These are phyloP conservation scores for Cystobasidiopsis lactophilus DNA, from an alignment of 768 basidiomycete species.

Conservation along the genomic window DNA sequence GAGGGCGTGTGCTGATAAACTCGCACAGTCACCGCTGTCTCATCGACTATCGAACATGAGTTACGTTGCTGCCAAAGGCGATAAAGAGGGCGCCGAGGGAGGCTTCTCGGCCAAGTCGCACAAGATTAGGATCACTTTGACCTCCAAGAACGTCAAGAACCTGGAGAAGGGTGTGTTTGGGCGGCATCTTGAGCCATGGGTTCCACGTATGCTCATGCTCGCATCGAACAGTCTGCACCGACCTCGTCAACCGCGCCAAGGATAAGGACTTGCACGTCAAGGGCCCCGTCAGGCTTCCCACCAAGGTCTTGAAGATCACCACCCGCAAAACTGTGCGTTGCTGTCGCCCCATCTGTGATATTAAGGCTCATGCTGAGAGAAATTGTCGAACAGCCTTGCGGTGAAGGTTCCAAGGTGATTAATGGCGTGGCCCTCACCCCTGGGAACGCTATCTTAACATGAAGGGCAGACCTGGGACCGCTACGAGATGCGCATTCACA, in stretches of 20 bases:
- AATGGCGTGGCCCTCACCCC: background rate
- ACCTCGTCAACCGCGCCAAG: constrained; percentile 96
- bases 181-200: background rate
- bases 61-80: constrained; percentile 86
- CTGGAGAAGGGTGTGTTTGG: constrained; percentile 72
- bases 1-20: no score
- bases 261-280: constrained; percentile 99
- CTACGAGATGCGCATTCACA: constrained; percentile 98
- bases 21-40: constrained; percentile 17
- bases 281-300: constrained; percentile 94
- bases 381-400: constrained; percentile 66
- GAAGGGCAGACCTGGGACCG: constrained; percentile 99
- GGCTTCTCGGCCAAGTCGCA: constrained; percentile 77
- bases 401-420: constrained; percentile 73
- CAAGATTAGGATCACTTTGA: constrained; percentile 98
- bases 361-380: background rate
- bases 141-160: constrained; percentile 92
- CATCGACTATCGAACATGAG: constrained; percentile 40
- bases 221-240: constrained; percentile 67
- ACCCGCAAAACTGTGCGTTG: constrained; percentile 81
- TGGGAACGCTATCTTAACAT: background rate
- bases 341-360: background rate
- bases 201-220: background rate
- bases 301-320: constrained; percentile 96
- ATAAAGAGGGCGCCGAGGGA: constrained; percentile 92